Conservation (phyloP, 192 early-diverging fungal genomes). For the Coemansia sp. region DNA sequence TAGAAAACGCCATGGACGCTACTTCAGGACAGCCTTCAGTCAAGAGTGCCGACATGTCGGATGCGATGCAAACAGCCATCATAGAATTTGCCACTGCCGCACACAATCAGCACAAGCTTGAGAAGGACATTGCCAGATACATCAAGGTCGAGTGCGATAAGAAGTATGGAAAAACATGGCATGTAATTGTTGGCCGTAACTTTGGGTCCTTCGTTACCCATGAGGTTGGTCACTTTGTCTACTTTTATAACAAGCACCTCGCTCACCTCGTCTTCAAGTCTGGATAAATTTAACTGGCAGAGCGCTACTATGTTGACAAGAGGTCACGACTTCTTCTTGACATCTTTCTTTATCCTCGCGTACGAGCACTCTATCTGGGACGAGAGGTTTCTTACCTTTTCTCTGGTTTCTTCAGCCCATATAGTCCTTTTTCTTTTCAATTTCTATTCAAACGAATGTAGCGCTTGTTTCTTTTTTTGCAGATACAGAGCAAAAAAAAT, state of each 20-base stretch:
- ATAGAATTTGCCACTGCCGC: slow-evolving; percentile 84
- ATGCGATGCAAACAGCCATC: slow-evolving; percentile 94
- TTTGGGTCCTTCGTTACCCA: slow-evolving; percentile 99
- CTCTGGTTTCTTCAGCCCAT: background rate
- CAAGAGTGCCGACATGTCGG: slow-evolving; percentile 98
- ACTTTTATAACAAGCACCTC: slow-evolving; percentile 95
- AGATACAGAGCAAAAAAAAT: background rate
- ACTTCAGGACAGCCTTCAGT: slow-evolving; percentile 48
- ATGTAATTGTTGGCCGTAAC: slow-evolving; percentile 97
- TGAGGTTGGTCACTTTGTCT: slow-evolving; percentile 95
- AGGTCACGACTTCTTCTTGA: background rate
- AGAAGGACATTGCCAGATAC: slow-evolving; percentile 97
- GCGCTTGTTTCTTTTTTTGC: background rate
- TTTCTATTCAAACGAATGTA: background rate
- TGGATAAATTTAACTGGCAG: slow-evolving; percentile 43
- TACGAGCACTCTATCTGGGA: slow-evolving; percentile 1
- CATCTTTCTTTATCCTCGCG: background rate
- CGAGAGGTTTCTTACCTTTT: background rate
- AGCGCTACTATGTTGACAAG: background rate
- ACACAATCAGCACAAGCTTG: slow-evolving; percentile 89
- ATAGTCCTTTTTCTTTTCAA: background rate
- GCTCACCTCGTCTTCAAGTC: slow-evolving; percentile 95
- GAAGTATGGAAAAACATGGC: slow-evolving; percentile 97
- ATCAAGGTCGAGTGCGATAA: slow-evolving; percentile 99
- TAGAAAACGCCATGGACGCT: slow-evolving; percentile 10